Evolutionary conservation across 2,329 filamentous ascomycete genomes (phyloP), one percentile per base, ranked within the genome.

Genomic region (Parascedosporium putredinis): DNA sequence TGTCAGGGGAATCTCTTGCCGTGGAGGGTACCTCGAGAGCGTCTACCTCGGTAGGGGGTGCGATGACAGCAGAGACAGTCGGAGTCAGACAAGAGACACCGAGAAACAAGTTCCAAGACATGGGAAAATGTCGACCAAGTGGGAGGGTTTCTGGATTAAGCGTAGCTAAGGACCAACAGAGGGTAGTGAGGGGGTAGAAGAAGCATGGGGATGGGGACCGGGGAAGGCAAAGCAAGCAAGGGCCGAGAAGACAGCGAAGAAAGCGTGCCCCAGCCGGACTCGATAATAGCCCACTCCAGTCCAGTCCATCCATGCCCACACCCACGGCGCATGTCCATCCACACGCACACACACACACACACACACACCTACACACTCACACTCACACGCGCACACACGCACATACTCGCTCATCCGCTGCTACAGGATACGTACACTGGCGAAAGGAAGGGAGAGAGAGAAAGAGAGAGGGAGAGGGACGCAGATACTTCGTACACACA

Each of bases 31-130:
- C 38, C 23, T 42, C 20, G 16, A 16, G 12, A 16, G 33, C 33
- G 14, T n/a, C n/a, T n/a, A 6, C 27, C 27, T 42, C 38, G n/a
- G n/a, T n/a, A 42, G 23, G 20, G 20, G 38, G 38, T 42, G 9
- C 16, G 23, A 20, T 42, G 38, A 42, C 38, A 22, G 38, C 16
- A 42, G 38, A 42, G 38, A 24, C 38, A 42, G 18, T 5, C 38
- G 23, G 38, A 42, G 20, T 42, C 38, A 20, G 18, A 42, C 20
- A 16, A 42, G 38, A 42, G 38, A 42, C 38, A 42, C 20, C 18
- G 38, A 42, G 38, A 42, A 42, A 42, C 38, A 42, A 42, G 38
- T 24, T 42, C 38, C 38, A 42, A 42, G 38, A 42, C 38, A 42
- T 23, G 18, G n/a, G 38, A 42, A 42, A 23, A 20, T 42, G 36